These are phyloP conservation scores for Xylaria sp. DNA, from an alignment of 2,329 filamentous ascomycete species.

Conservation along the genomic window DNA sequence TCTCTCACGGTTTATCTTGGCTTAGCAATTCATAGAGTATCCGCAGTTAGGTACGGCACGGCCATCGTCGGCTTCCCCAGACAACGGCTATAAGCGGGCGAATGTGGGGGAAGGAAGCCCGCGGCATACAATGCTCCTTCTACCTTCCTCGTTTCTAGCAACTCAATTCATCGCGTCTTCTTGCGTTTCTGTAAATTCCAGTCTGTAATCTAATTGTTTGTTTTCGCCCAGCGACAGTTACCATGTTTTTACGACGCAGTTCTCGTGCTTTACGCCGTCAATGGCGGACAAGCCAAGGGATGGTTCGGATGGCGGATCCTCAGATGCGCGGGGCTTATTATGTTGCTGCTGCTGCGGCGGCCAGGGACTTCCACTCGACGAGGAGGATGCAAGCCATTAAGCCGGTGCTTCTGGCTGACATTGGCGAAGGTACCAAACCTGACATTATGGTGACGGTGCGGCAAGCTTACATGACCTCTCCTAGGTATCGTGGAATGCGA, in stretches of 20 bases:
- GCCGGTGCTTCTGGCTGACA: slow-evolving; percentile 84
- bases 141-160: slow-evolving; percentile 21
- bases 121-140: slow-evolving; percentile 21
- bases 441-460: neutral
- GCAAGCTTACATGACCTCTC: slow-evolving; percentile 33
- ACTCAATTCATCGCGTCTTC: slow-evolving; percentile 26
- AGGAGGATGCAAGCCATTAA: slow-evolving; percentile 69
- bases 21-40: no score
- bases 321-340: slow-evolving; percentile 45
- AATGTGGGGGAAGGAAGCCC: slow-evolving; percentile 43
- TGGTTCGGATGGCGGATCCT: slow-evolving; percentile 52
- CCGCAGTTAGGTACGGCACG: slow-evolving; percentile 20
- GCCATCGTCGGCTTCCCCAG: slow-evolving; percentile 46
- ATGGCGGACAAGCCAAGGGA: slow-evolving; percentile 59
- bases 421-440: slow-evolving; percentile 76
- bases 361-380: slow-evolving; percentile 64
- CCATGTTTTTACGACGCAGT: slow-evolving; percentile 67
- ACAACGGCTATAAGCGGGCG: slow-evolving; percentile 45
- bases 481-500: slow-evolving; percentile 97
- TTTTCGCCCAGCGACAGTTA: slow-evolving; percentile 30
- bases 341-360: slow-evolving; percentile 42
- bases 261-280: slow-evolving; percentile 63
- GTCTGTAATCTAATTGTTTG: neutral
- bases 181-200: slow-evolving; percentile 19
- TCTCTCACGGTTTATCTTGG: no score